A percentile compares a stretch with the other conserved stretches of the same genome.
Conservation (phyloP, 495 filamentous ascomycete genomes). For the Lindgomyces ingoldianus region DNA sequence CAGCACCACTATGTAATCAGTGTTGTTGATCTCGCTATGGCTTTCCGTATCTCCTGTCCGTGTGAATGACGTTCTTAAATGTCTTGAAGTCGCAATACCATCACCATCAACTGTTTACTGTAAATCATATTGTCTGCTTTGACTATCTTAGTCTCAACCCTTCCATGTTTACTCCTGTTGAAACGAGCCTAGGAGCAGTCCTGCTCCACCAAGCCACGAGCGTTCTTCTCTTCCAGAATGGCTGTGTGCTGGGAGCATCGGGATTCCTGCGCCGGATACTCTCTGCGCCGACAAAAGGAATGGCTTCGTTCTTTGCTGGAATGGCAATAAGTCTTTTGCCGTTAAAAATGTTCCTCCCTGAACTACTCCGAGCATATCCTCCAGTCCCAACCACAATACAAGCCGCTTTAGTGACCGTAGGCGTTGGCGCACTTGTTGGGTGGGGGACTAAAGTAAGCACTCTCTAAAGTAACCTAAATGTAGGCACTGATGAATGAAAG, state of each 20-base stretch:
- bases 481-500: background rate
- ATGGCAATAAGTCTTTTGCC: slow-evolving; percentile 50
- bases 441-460: slow-evolving; percentile 57
- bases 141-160: too few relatives aligned
- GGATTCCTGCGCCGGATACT: slow-evolving; percentile 51
- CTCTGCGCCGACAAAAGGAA: slow-evolving; percentile 46
- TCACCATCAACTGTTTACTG: background rate
- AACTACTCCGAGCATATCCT: slow-evolving; percentile 51
- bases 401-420: slow-evolving; percentile 45
- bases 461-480: too few relatives aligned
- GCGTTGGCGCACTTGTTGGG: slow-evolving; percentile 53
- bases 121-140: background rate
- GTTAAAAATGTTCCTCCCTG: slow-evolving; percentile 49
- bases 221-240: slow-evolving; percentile 57
- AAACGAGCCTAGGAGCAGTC: slow-evolving; percentile 58
- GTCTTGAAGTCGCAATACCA: background rate
- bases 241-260: slow-evolving; percentile 58
- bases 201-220: slow-evolving; percentile 58
- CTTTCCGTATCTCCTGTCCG: background rate
- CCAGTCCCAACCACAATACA: slow-evolving; percentile 40
- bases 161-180: slow-evolving; percentile 60
- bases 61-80: background rate
- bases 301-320: slow-evolving; percentile 54
- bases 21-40: background rate
- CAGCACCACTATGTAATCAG: background rate